Percentiles rank a stretch among this genome's conserved stretches.
Conservation (phyloP, 2,329 filamentous ascomycete genomes). For the Trichoderma pleuroti region DNA sequence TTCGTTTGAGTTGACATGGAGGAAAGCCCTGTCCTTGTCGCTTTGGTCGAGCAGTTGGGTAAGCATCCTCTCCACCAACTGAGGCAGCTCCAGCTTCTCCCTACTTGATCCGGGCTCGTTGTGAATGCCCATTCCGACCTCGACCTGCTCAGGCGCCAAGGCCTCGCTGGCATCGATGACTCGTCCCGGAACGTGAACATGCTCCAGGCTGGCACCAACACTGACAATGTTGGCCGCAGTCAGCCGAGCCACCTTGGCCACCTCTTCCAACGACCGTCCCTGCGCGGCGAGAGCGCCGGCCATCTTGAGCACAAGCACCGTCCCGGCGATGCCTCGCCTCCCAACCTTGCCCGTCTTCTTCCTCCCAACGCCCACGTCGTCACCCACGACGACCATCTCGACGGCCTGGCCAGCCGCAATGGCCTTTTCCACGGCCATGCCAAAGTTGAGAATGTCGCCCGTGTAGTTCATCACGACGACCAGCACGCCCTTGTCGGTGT, state of each 20-base stretch:
- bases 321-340: conserved; percentile 83
- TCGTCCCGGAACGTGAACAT: conserved; percentile 90
- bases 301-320: conserved; percentile 88
- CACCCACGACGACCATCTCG: conserved; percentile 87
- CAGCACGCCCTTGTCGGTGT: conserved; percentile 69
- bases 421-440: conserved; percentile 89
- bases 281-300: conserved; percentile 75
- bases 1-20: conserved; percentile 59
- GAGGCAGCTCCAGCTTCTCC: conserved; percentile 49
- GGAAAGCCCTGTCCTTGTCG: conserved; percentile 69
- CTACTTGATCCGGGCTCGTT: conserved; percentile 61
- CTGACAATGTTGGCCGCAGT: conserved; percentile 75
- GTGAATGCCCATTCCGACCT: conserved; percentile 75
- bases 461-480: conserved; percentile 98
- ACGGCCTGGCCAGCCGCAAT: conserved; percentile 71
- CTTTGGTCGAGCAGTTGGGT: conserved; percentile 61
- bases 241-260: conserved; percentile 67
- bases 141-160: conserved; percentile 55
- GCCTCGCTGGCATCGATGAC: conserved; percentile 54
- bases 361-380: conserved; percentile 87
- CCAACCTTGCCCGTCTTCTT: conserved; percentile 86
- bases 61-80: conserved; percentile 63
- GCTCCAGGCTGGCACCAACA: conserved; percentile 79
- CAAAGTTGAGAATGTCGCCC: conserved; percentile 86
- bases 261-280: conserved; percentile 65